A percentile compares a stretch with the other conserved stretches of the same genome.
These are phyloP conservation scores for Backusella parvicylindrica DNA, from an alignment of 192 early-diverging fungal species.

Conservation along the genomic window DNA sequence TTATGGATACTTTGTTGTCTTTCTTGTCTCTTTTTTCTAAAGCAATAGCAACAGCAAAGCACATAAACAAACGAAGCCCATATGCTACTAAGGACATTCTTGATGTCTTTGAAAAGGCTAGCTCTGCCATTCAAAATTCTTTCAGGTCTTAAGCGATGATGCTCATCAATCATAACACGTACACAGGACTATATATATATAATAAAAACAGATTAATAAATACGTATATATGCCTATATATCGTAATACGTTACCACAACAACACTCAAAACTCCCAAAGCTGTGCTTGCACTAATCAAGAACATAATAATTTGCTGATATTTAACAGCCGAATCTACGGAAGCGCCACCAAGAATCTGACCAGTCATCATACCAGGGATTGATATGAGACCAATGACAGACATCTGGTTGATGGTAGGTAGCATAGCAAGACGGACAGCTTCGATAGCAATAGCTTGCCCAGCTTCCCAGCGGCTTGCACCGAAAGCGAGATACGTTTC, in stretches of 20 bases:
- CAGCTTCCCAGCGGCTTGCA: conserved; percentile 82
- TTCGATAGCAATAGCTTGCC: conserved; percentile 66
- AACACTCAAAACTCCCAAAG: conserved; percentile 53
- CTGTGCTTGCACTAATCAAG: conserved; percentile 73
- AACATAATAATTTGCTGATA: conserved; percentile 88
- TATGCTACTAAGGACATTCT: background rate
- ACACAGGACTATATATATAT: conserved; percentile 10
- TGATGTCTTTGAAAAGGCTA: conserved; percentile 15
- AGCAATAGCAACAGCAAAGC: background rate
- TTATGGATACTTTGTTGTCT: background rate
- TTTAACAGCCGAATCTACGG: conserved; percentile 73
- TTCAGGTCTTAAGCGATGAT: conserved; percentile 21
- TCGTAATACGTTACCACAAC: conserved; percentile 38
- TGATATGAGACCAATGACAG: conserved; percentile 79
- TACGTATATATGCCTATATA: background rate
- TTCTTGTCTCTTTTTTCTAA: conserved; percentile 4
- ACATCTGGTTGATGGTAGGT: conserved; percentile 83
- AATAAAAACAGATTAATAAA: background rate
- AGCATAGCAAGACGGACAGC: conserved; percentile 71
- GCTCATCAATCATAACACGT: conserved; percentile 7
- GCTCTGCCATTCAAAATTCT: conserved; percentile 13
- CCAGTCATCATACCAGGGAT: conserved; percentile 91
- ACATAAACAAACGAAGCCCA: background rate
- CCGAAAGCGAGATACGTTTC: conserved; percentile 65
- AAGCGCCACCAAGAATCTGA: conserved; percentile 78